These are phyloP conservation scores for Cyberlindnera euphorbiiphila DNA, from an alignment of 805 yeast genomes.

Conservation along the genomic window DNA sequence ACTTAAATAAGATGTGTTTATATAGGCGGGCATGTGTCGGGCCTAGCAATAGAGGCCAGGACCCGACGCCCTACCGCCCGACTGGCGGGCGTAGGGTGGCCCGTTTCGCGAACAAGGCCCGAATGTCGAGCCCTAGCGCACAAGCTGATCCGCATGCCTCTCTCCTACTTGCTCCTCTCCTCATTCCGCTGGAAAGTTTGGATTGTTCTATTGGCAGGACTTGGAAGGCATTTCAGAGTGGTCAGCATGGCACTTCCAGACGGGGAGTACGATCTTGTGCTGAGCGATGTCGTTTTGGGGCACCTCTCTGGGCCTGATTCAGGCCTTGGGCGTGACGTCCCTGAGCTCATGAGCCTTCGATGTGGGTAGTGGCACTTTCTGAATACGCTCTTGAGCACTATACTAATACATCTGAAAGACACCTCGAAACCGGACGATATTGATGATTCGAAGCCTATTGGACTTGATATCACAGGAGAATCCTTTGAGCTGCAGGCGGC, in stretches of 20 bases:
- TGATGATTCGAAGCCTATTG: constrained; percentile 15
- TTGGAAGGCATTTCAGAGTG: background rate
- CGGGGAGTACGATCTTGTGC: constrained; percentile 25
- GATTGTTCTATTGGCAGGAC: too few relatives aligned
- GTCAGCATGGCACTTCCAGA: constrained; percentile 18
- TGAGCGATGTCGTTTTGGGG: constrained; percentile 18
- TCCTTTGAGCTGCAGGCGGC: constrained; percentile 19
- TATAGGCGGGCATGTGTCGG: too few relatives aligned
- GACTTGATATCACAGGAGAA: constrained; percentile 12
- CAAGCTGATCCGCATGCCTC: too few relatives aligned
- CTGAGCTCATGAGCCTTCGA: constrained; percentile 22
- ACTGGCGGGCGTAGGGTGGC: too few relatives aligned
- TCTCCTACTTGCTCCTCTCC: background rate
- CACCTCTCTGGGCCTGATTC: constrained; percentile 6
- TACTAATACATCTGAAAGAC: constrained; percentile 11
- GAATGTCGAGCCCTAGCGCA: too few relatives aligned
- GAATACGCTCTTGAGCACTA: too few relatives aligned
- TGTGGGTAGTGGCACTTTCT: constrained; percentile 17
- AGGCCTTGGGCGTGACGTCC: constrained; percentile 7
- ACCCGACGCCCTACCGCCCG: too few relatives aligned
- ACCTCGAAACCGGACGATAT: constrained; percentile 15
- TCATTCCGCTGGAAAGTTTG: too few relatives aligned
- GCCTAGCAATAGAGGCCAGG: too few relatives aligned
- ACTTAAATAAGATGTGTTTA: too few relatives aligned
- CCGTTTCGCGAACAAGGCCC: too few relatives aligned